phyloP scores from a whole-genome alignment of 2,329 filamentous ascomycete genomes.

The Fusarium poae region DNA sequence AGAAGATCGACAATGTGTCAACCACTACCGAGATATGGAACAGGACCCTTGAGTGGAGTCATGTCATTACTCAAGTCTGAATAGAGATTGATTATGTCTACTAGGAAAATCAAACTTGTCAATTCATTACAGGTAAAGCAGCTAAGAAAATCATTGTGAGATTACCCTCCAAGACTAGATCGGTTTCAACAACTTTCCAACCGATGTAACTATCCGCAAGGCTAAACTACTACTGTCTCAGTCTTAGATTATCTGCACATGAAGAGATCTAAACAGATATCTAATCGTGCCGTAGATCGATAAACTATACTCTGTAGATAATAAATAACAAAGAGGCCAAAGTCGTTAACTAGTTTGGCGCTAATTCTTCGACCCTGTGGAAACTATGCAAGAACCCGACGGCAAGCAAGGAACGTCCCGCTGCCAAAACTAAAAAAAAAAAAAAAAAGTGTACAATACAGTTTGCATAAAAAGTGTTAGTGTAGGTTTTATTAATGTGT shows the following conservation, averaged over 20 bases:
- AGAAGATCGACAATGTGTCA: neutral
- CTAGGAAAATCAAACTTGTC: neutral
- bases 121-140: no score
- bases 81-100: neutral
- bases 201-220: neutral
- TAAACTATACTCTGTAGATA: neutral
- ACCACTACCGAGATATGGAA: conserved; percentile 2
- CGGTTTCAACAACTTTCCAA: neutral
- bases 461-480: conserved; percentile 8
- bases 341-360: conserved; percentile 13
- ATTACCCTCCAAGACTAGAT: neutral
- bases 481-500: conserved; percentile 2
- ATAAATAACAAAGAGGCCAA: neutral
- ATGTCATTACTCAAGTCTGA: neutral
- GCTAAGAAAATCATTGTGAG: neutral
- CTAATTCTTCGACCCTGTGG: conserved; percentile 17
- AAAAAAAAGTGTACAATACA: neutral
- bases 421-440: conserved; percentile 2
- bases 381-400: conserved; percentile 27
- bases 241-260: neutral
- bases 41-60: conserved; percentile 3
- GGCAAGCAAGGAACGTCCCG: conserved; percentile 28
- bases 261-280: neutral
- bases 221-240: neutral
- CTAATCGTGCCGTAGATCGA: neutral